phyloP scores from a whole-genome alignment of 2,329 filamentous ascomycete species.

The Magnaporthiopsis incrustans region DNA sequence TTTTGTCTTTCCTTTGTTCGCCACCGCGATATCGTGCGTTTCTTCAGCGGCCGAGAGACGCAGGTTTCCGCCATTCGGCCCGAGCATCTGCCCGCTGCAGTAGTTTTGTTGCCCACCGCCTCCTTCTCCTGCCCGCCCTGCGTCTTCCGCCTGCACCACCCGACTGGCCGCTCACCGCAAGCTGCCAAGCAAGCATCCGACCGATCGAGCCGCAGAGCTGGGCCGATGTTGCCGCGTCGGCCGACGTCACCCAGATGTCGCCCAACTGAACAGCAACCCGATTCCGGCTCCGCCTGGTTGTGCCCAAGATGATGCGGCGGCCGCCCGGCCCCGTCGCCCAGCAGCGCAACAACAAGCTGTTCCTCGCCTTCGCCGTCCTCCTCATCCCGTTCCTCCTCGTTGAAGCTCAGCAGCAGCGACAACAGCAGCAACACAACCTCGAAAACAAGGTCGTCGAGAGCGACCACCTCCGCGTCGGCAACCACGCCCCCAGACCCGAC shows the following conservation, averaged over 20 bases:
- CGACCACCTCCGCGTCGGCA: slow-evolving; percentile 2
- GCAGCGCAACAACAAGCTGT: slow-evolving; percentile 31
- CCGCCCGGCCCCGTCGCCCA: slow-evolving; percentile 47
- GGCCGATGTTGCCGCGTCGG: slow-evolving; percentile 6
- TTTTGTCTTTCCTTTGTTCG: not conserved
- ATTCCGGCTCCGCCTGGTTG: slow-evolving; percentile 17
- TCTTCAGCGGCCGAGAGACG: not conserved
- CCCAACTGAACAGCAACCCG: slow-evolving; percentile 1
- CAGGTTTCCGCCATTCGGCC: not conserved
- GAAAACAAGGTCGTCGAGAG: slow-evolving; percentile 7
- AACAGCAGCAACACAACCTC: slow-evolving; percentile 16
- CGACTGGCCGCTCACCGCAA: not conserved
- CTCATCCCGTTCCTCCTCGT: slow-evolving; percentile 49
- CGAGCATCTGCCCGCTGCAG: not conserved
- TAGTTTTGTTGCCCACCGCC: not conserved
- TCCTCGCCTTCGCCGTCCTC: slow-evolving; percentile 50
- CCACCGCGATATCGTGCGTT: not conserved
- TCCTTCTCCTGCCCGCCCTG: not conserved
- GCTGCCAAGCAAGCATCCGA: not conserved
- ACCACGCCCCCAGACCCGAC: slow-evolving; percentile 1
- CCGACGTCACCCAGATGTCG: slow-evolving; percentile 5
- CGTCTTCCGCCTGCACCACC: too few species aligned
- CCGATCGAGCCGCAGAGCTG: not conserved
- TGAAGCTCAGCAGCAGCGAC: slow-evolving; percentile 58
- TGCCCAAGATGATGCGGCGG: slow-evolving; percentile 53